These are phyloP conservation scores for Goffeauzyma gilvescens DNA, from an alignment of 768 basidiomycete species.

Conservation along the genomic window DNA sequence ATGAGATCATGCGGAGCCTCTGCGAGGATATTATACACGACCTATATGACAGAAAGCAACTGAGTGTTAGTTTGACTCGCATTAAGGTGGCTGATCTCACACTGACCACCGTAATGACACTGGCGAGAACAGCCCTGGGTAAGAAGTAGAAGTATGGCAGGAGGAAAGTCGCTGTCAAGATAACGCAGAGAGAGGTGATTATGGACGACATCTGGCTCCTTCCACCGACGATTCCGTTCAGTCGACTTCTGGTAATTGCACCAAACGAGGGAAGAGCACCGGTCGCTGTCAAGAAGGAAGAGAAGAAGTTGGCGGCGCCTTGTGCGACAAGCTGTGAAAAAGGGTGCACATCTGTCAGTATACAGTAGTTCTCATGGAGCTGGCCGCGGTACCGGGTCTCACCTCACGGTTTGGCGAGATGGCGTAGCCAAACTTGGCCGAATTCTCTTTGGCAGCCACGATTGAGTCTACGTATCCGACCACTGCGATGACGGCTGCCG, in stretches of 20 bases:
- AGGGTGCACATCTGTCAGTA: no score
- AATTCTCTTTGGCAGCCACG: slow-evolving; percentile 85
- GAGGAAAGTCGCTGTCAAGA: slow-evolving; percentile 75
- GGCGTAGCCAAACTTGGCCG: slow-evolving; percentile 61
- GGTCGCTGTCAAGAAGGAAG: slow-evolving; percentile 48
- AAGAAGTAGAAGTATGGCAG: slow-evolving; percentile 68
- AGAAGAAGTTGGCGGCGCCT: slow-evolving; percentile 57
- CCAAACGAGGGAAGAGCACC: slow-evolving; percentile 85
- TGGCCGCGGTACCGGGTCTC: no score
- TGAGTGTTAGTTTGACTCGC: no score
- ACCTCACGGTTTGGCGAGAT: slow-evolving; percentile 89
- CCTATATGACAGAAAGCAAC: slow-evolving; percentile 24
- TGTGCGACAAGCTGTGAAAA: no score
- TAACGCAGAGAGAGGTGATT: slow-evolving; percentile 50
- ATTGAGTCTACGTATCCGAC: slow-evolving; percentile 89
- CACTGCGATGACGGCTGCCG: slow-evolving; percentile 44
- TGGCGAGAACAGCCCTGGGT: slow-evolving; percentile 41
- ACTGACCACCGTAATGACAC: slow-evolving; percentile 47
- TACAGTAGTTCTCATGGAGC: no score
- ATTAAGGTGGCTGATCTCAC: neutral
- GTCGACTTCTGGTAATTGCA: slow-evolving; percentile 56
- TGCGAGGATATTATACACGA: slow-evolving; percentile 62
- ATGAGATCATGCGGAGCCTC: slow-evolving; percentile 69
- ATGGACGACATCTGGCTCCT: slow-evolving; percentile 68
- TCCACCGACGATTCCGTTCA: slow-evolving; percentile 75